phyloP scores from a whole-genome alignment of 2,329 filamentous ascomycete species.

The Phoma sp. region DNA sequence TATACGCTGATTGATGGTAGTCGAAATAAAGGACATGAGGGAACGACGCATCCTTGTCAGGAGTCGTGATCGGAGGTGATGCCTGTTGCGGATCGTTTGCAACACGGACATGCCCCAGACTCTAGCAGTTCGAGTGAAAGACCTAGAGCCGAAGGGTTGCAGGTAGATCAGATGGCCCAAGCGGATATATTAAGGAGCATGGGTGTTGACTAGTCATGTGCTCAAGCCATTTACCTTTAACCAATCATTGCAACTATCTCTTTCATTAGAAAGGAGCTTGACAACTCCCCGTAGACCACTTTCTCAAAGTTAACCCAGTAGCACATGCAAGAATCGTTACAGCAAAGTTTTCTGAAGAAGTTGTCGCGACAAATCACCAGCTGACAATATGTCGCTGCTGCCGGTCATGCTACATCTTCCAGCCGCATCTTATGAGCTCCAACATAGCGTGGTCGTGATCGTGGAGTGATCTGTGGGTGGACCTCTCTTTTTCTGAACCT shows the following conservation, averaged over 20 bases:
- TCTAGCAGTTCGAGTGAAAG: constrained; percentile 7
- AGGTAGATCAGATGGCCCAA: constrained; percentile 32
- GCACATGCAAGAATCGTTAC: neutral
- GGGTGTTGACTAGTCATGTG: constrained; percentile 32
- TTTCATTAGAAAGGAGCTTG: neutral
- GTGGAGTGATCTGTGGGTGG: neutral
- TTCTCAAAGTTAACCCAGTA: constrained; percentile 1
- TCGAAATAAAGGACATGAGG: constrained; percentile 21
- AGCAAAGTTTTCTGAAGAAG: neutral
- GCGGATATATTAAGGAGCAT: constrained; percentile 30
- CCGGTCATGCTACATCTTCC: neutral
- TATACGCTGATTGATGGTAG: constrained; percentile 11
- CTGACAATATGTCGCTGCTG: neutral
- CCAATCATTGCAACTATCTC: neutral
- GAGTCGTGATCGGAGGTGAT: constrained; percentile 21
- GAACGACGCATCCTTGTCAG: constrained; percentile 23
- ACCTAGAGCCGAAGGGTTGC: constrained; percentile 19
- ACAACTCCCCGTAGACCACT: neutral
- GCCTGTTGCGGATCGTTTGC: constrained; percentile 30
- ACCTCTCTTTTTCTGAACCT: neutral
- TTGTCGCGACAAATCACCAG: neutral
- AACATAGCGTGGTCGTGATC: neutral
- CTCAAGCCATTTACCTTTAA: neutral
- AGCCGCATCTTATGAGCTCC: neutral
- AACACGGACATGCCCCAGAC: constrained; percentile 23